Percentiles rank a stretch among this genome's conserved stretches.
phyloP scores from a whole-genome alignment of 345 rosid genomes.

The Arabis hirsuta region DNA sequence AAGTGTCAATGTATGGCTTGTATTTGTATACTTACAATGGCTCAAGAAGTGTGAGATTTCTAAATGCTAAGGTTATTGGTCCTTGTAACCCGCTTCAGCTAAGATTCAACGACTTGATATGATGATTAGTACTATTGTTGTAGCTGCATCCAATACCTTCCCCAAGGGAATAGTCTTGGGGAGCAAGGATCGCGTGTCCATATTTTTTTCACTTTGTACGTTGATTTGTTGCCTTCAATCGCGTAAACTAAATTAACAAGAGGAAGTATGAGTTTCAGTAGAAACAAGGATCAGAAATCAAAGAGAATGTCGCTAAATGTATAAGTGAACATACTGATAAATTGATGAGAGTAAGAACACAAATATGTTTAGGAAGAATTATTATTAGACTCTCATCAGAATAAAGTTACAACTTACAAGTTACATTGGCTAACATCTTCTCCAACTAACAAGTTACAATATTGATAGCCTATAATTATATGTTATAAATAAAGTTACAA shows the following conservation, averaged over 20 bases:
- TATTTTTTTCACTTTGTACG: constrained; percentile 41
- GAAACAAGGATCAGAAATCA: neutral
- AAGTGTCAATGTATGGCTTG: neutral
- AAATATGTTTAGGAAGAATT: no score
- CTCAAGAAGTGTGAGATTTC: constrained; percentile 41
- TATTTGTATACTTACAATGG: constrained; percentile 48
- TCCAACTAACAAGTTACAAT: no score
- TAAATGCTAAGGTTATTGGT: constrained; percentile 36
- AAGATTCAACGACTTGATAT: constrained; percentile 55
- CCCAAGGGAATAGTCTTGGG: constrained; percentile 53
- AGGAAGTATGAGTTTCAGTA: neutral
- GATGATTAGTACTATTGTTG: constrained; percentile 15
- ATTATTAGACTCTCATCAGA: no score
- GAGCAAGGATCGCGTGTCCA: constrained; percentile 69
- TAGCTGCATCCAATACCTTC: constrained; percentile 55
- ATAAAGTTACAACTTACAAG: no score
- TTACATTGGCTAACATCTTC: no score
- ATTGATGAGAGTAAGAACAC: no score
- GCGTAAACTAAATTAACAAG: constrained; percentile 40
- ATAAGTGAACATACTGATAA: neutral
- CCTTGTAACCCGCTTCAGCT: constrained; percentile 57
- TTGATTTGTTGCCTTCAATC: constrained; percentile 38
- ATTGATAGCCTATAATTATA: no score
- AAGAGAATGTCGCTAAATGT: neutral
- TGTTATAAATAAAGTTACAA: no score